Evolutionary conservation across 495 filamentous ascomycete species (phyloP), one percentile per base, ranked within the genome.

Genomic region (Podospora sp.): DNA sequence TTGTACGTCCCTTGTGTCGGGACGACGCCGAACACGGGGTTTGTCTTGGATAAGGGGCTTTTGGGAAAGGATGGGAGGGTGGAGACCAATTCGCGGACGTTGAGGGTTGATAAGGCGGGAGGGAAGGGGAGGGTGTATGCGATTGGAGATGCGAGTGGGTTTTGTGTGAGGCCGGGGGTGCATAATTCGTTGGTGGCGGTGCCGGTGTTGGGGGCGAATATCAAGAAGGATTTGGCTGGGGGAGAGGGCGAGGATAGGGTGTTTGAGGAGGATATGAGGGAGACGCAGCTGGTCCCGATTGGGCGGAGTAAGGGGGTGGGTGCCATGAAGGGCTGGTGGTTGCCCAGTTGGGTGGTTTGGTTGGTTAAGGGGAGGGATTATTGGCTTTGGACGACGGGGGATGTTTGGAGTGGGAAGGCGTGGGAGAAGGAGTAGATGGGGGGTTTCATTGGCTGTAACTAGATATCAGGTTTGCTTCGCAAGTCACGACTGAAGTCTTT

Each of bases 351-450:
- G 27, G 62, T 85, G 55, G 83, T 90, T 6, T 87, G 84, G 81
- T 67, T 83, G 73, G 78, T 88, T 64, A 90, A 90, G 73, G 88
- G 87, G 27, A 75, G 85, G 65, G 85, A 89, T 72, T 90, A 89
- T 62, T 84, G 85, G 79, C 51, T 84, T 26, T 81, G 82, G 75
- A 84, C 82, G 46, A 83, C 81, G 33, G 73, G 69, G 9, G 62
- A 64, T n/a, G 59, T 82, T 21, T 83, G 84, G 81, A 85, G 70
- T 75, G 85, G 86, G 35, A 81, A 81, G 63, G 80, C 83, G 64
- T 87, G 83, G 81, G 75, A 74, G 22, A 86, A 87, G 73, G 82
- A 79, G 71, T 71, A 70, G 60, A 75, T 46, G 29, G 16, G 4
- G 59, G 35, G 6, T 62, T 60, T 24, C n/a, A n/a, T n/a, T n/a